Evolutionary conservation across 164 flowering plant genomes (phyloP).

Genomic region (Vitis rupestris): DNA sequence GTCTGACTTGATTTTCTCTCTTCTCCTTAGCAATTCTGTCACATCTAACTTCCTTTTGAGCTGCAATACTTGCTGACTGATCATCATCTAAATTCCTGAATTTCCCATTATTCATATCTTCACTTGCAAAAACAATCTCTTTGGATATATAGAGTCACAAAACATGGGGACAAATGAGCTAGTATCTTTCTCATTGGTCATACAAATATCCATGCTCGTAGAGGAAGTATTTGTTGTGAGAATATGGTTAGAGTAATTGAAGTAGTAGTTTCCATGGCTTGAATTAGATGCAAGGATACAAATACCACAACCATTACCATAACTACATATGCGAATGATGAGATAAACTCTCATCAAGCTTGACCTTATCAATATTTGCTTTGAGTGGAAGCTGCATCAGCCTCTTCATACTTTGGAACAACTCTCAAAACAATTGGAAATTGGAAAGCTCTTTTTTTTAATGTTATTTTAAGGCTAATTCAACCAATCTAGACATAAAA

Average conservation of each 20-base stretch:
- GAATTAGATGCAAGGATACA: too few species aligned
- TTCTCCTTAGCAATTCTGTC: neutral
- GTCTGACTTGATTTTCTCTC: neutral
- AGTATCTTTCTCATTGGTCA: slow-evolving; percentile 5
- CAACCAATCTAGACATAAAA: too few species aligned
- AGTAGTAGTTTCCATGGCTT: slow-evolving; percentile 12
- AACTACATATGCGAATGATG: too few species aligned
- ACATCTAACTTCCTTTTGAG: slow-evolving; percentile 32
- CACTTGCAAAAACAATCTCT: slow-evolving; percentile 4
- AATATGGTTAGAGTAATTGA: slow-evolving; percentile 7
- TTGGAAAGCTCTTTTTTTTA: too few species aligned
- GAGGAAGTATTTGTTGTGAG: neutral
- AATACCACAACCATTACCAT: too few species aligned
- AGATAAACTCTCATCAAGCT: slow-evolving; percentile 7
- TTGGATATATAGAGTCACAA: slow-evolving; percentile 12
- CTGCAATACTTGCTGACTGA: neutral
- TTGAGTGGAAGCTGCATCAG: slow-evolving; percentile 14
- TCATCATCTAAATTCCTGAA: slow-evolving; percentile 1
- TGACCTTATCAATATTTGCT: slow-evolving; percentile 1
- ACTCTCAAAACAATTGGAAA: too few species aligned
- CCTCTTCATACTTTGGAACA: slow-evolving; percentile 19
- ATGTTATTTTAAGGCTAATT: too few species aligned
- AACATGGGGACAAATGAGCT: slow-evolving; percentile 8
- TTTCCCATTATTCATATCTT: slow-evolving; percentile 9
- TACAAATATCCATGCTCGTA: slow-evolving; percentile 19